phyloP scores from a whole-genome alignment of 345 rosid species.

The Fremontodendron californicum region DNA sequence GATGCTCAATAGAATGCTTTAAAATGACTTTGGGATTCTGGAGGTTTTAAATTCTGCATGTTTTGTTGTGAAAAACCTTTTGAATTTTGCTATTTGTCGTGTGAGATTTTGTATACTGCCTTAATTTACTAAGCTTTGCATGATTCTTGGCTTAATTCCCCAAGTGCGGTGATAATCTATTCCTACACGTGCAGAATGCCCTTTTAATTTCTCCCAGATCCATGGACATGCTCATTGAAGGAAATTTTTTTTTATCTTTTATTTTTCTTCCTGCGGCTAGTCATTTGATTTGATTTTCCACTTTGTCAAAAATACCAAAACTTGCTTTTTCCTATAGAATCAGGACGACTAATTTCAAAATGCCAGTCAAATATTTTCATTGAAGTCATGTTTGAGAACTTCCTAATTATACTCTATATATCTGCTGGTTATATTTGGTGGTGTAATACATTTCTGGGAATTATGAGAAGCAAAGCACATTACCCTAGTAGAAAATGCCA shows the following conservation, averaged over 20 bases:
- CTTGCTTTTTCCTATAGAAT: not conserved
- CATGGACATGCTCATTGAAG: not conserved
- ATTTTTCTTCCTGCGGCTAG: not conserved
- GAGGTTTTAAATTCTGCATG: not conserved
- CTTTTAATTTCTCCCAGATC: not conserved
- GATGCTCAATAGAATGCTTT: not conserved
- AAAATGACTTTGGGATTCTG: not conserved
- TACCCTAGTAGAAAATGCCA: not conserved
- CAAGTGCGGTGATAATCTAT: not conserved
- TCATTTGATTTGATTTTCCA: not conserved
- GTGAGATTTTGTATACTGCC: not conserved
- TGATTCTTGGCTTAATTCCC: not conserved
- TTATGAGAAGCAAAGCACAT: not conserved
- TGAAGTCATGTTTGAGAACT: not conserved
- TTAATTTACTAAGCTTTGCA: not conserved
- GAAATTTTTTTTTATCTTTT: not conserved
- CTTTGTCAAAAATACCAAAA: not conserved
- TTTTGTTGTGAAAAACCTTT: not conserved
- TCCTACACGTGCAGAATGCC: not conserved
- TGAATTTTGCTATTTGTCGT: not conserved
- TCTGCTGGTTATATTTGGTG: not conserved
- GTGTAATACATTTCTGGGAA: not conserved
- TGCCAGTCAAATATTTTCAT: not conserved
- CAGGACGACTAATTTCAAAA: not conserved
- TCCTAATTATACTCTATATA: not conserved